Evolutionary conservation across 257 asterid genomes (phyloP).

Genomic region (Coffea eugenioides): DNA sequence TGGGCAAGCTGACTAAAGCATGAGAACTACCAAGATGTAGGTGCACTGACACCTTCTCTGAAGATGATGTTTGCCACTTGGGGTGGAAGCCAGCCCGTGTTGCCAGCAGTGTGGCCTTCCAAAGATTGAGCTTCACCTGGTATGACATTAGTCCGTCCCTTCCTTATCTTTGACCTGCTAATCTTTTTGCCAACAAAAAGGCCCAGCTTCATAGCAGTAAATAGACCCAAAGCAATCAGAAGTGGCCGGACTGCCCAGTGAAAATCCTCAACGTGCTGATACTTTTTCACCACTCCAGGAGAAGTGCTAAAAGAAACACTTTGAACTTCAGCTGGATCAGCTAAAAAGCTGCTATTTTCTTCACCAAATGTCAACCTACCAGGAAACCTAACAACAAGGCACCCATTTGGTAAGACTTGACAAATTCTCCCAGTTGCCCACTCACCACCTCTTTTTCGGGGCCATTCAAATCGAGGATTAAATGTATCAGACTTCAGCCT

Average conservation of each 20-base stretch:
- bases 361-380: conserved; percentile 49
- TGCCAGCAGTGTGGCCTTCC: conserved; percentile 37
- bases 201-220: conserved; percentile 75
- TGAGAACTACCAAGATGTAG: conserved; percentile 14
- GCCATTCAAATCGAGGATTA: conserved; percentile 84
- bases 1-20: background rate
- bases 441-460: conserved; percentile 54
- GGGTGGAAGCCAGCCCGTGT: conserved; percentile 60
- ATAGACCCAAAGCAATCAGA: conserved; percentile 65
- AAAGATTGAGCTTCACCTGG: conserved; percentile 35
- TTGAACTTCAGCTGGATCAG: conserved; percentile 86
- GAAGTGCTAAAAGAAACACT: conserved; percentile 57
- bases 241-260: conserved; percentile 93
- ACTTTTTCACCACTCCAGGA: conserved; percentile 55
- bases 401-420: conserved; percentile 74
- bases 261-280: conserved; percentile 82
- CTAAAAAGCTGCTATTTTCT: conserved; percentile 44
- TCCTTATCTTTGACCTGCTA: conserved; percentile 33
- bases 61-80: conserved; percentile 57
- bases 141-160: conserved; percentile 19
- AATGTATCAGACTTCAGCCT: conserved; percentile 49
- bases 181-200: conserved; percentile 55
- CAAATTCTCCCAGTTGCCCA: conserved; percentile 65
- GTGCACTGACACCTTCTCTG: conserved; percentile 34
- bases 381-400: conserved; percentile 70